These are phyloP conservation scores for Aspergillus japonicus DNA, from an alignment of 2,329 filamentous ascomycete species.

Conservation along the genomic window DNA sequence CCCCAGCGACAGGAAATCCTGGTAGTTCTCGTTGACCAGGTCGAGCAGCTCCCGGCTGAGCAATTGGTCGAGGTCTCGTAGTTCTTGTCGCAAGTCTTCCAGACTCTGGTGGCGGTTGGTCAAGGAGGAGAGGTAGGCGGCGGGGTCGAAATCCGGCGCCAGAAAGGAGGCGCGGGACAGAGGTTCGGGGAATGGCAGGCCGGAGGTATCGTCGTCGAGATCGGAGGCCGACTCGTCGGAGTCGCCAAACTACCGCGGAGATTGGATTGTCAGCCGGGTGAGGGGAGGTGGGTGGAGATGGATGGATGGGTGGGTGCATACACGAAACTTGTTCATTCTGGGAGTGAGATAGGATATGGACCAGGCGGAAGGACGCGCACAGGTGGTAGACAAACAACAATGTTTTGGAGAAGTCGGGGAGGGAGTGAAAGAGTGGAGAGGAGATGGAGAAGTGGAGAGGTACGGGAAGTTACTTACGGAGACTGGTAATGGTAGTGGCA, in stretches of 20 bases:
- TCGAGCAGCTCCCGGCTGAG: conserved; percentile 87
- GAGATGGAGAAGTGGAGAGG: background rate
- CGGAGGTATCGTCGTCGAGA: conserved; percentile 60
- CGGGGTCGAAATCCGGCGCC: conserved; percentile 71
- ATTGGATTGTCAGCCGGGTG: conserved; percentile 7
- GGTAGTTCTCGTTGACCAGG: conserved; percentile 93
- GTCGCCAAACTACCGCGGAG: conserved; percentile 40
- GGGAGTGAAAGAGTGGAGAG: background rate
- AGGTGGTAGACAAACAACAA: background rate
- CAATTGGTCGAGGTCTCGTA: conserved; percentile 74
- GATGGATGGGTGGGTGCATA: conserved; percentile 21
- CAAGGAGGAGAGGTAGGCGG: conserved; percentile 77
- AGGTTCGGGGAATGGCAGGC: conserved; percentile 83
- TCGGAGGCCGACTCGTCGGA: conserved; percentile 48
- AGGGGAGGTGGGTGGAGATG: background rate
- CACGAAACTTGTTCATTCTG: conserved; percentile 36
- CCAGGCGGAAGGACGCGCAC: background rate
- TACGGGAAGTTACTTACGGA: background rate
- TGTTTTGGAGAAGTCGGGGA: background rate
- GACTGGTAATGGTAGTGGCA: background rate
- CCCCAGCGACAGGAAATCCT: conserved; percentile 82
- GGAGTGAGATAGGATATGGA: background rate
- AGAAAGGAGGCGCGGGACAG: conserved; percentile 83
- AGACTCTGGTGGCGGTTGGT: conserved; percentile 91
- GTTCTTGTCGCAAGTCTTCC: conserved; percentile 83